These are phyloP conservation scores for Aspergillus candidus DNA, from an alignment of 2,329 filamentous ascomycete genomes.

Conservation along the genomic window DNA sequence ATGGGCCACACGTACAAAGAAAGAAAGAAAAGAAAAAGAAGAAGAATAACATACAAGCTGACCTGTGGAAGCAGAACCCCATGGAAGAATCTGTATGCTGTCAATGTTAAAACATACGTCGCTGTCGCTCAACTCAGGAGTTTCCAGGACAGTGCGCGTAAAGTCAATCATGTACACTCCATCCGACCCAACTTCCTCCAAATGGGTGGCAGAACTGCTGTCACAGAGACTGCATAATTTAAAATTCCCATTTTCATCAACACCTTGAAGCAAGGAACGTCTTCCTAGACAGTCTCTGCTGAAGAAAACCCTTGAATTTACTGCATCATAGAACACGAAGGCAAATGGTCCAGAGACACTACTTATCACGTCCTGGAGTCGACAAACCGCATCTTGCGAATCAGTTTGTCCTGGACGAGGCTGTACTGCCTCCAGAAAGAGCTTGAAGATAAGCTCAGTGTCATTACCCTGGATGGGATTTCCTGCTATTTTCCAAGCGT, in stretches of 20 bases:
- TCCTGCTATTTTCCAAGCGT: conserved; percentile 73
- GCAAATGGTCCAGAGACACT: conserved; percentile 77
- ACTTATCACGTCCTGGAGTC: conserved; percentile 46
- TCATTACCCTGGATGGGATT: conserved; percentile 65
- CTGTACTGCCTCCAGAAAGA: conserved; percentile 46
- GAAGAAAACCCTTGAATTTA: conserved; percentile 62
- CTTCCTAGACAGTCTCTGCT: conserved; percentile 83
- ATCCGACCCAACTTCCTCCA: conserved; percentile 78
- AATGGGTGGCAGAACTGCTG: conserved; percentile 44
- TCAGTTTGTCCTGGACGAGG: conserved; percentile 4
- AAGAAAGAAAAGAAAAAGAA: conserved; percentile 1
- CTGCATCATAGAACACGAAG: conserved; percentile 72
- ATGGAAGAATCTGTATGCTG: conserved; percentile 23
- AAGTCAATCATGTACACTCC: conserved; percentile 69
- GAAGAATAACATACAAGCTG: conserved; percentile 20
- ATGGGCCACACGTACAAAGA: neutral
- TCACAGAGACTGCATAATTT: conserved; percentile 67
- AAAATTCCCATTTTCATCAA: conserved; percentile 48
- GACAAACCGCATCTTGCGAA: conserved; percentile 18
- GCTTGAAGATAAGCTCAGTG: conserved; percentile 60
- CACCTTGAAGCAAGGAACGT: conserved; percentile 63
- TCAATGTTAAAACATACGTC: conserved; percentile 9
- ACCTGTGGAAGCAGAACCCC: conserved; percentile 18
- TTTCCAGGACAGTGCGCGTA: conserved; percentile 12
- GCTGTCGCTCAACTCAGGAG: conserved; percentile 1